Evolutionary conservation across 2,329 filamentous ascomycete species (phyloP), one percentile per base, ranked within the genome.

Genomic region (Fusarium sp.): DNA sequence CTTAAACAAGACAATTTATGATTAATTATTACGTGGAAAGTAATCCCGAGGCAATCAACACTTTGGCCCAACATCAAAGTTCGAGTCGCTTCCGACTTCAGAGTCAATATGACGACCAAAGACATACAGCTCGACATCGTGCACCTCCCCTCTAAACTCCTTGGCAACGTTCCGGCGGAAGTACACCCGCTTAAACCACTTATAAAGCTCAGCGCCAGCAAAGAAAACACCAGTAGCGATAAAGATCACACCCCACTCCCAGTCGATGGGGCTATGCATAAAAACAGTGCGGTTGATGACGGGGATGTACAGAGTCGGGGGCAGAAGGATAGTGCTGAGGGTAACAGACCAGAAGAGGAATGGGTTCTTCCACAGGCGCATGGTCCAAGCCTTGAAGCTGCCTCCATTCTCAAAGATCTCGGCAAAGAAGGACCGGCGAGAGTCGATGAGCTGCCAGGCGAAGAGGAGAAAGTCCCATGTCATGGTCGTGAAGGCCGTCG

Each of bases 161-260:
- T 73, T 74, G 9, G 65, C 58, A 2, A 71, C 54, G n/a, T 71
- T 68, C 2, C 73, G 73, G 13, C 86, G 78, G 71, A 87, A 84
- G 68, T 82, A 89, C 15, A 85, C 75, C 1, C 91, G 82, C 82
- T 94, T 94, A 9, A 74, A 81, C 84, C 85, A 92, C 78, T 93
- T 93, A 87, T 89, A 94, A 1, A 79, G 62, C 78, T 94, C 91
- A 0, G 89, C 84, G 1, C 90, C 90, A 0, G 82, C 73, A 74
- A 93, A 88, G 81, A 93, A 94, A 4, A 92, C 73, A 0, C 86
- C 75, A 0, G 87, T 83, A 23, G 86, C 86, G 37, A 91, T 80
- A 63, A 93, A 88, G 1, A 92, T 88, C 46, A 93, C 85, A 0
- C 82, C 89, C 91, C 90, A 93, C 76, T 93, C 91, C 90, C 89